Evolutionary conservation across 306 rosid species (phyloP), one percentile per base, ranked within the genome.

Genomic region (Quercus agrifolia): DNA sequence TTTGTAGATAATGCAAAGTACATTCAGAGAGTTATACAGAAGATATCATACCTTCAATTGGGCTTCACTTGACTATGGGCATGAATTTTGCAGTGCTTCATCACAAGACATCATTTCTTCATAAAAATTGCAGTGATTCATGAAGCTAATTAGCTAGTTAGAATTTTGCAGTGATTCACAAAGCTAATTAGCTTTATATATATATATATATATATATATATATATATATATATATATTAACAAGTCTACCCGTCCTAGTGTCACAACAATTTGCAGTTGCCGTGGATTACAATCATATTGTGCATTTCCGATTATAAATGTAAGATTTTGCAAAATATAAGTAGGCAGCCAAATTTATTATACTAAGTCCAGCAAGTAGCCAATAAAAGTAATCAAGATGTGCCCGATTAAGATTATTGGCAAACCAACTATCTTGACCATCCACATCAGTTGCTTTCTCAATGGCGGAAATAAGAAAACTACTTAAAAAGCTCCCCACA

Each of bases 351-450:
- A 81, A 59, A 5, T 20, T 77, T 6, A 76, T 2, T 3, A 14
- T 54, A 30, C 84, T 81, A 5, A 75, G 30, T 11, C 52, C 80
- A 20, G 66, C 73, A 51, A 81, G 77, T 21, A 81, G 21, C 75
- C 70, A 58, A 57, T 81, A 76, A 46, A 75, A 81, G 55, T 70
- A 81, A 76, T 76, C 84, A n/a, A 81, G 84, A 75, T 61, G 77
- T 56, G 77, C 76, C 19, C 30, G 18, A 23, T 70, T 81, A 6
- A 81, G 76, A 70, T 81, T 75, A 69, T 70, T 70, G 49, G 84
- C 56, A 51, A 81, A 81, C 84, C 84, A 80, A 30, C 75, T 69
- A 25, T 80, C 76, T 14, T 19, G 52, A 55, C 79, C 84, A 69
- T 55, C 17, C 28, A 30, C 64, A 18, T 66, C 66, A 6, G 84